Percentiles rank a stretch among this genome's conserved stretches.
Conservation (phyloP, 148 eudicot species). For the Heliosperma pusillum region DNA sequence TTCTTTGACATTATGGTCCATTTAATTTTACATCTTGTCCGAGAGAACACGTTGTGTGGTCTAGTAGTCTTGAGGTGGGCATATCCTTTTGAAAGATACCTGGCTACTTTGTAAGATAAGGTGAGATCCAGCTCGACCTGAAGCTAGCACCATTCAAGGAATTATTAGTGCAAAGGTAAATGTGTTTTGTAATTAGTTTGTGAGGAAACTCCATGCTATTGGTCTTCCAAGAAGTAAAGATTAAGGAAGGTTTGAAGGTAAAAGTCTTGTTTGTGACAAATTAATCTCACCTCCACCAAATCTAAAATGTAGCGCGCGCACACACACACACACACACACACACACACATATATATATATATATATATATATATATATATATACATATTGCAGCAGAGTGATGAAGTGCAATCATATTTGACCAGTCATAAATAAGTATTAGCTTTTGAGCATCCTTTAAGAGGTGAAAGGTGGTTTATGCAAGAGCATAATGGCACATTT, state of each 20-base stretch:
- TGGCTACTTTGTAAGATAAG: neutral
- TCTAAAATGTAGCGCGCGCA: too few relatives aligned
- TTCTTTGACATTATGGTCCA: constrained; percentile 4
- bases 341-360: too few relatives aligned
- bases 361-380: too few relatives aligned
- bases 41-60: neutral
- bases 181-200: constrained; percentile 9
- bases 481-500: too few relatives aligned
- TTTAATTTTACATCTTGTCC: neutral
- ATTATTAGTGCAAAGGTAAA: neutral
- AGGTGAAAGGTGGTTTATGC: too few relatives aligned
- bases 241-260: constrained; percentile 6
- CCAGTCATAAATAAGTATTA: neutral
- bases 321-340: too few relatives aligned
- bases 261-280: neutral
- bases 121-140: neutral
- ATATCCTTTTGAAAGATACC: neutral
- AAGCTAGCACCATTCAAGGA: constrained; percentile 8
- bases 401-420: neutral
- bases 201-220: neutral
- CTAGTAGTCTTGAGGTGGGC: neutral
- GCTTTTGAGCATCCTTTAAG: too few relatives aligned
- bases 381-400: too few relatives aligned
- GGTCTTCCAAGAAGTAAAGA: neutral
- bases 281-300: neutral